phyloP scores from a whole-genome alignment of 331 rosid genomes.

The Malus hybrid region DNA sequence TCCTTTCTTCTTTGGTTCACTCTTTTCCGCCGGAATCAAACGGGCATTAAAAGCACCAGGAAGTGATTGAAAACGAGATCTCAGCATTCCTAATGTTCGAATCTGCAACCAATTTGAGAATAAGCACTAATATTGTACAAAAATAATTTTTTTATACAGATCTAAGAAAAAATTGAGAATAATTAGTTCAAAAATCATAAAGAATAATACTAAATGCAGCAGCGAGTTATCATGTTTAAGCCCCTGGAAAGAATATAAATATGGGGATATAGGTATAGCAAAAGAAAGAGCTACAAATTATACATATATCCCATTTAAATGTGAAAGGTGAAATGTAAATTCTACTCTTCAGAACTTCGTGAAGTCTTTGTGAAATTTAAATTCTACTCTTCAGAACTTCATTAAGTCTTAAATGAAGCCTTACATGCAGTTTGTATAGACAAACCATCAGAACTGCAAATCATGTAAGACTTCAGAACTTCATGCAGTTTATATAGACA shows the following conservation, averaged over 20 bases:
- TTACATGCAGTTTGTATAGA: too few species aligned
- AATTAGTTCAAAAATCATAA: background rate
- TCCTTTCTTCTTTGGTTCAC: constrained; percentile 83
- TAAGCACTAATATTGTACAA: background rate
- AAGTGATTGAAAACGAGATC: constrained; percentile 84
- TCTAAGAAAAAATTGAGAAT: background rate
- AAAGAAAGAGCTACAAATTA: background rate
- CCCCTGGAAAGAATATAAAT: background rate
- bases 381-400: too few species aligned
- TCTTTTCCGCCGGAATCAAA: constrained; percentile 69
- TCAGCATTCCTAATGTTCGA: constrained; percentile 94
- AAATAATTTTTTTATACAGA: background rate
- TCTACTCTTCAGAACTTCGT: too few species aligned
- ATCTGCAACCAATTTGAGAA: constrained; percentile 50
- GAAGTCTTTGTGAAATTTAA: too few species aligned
- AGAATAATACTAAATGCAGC: background rate
- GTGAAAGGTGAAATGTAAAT: too few species aligned
- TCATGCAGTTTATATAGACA: background rate
- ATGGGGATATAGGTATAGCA: background rate
- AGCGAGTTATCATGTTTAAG: background rate
- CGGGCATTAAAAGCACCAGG: constrained; percentile 88
- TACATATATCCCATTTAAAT: too few species aligned
- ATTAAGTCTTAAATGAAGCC: too few species aligned
- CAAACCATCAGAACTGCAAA: too few species aligned
- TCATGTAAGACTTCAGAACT: background rate